Base-by-base conservation (phyloP, 225 moss, liverwort and hornwort genomes). In the Physcomitrium patens region DNA sequence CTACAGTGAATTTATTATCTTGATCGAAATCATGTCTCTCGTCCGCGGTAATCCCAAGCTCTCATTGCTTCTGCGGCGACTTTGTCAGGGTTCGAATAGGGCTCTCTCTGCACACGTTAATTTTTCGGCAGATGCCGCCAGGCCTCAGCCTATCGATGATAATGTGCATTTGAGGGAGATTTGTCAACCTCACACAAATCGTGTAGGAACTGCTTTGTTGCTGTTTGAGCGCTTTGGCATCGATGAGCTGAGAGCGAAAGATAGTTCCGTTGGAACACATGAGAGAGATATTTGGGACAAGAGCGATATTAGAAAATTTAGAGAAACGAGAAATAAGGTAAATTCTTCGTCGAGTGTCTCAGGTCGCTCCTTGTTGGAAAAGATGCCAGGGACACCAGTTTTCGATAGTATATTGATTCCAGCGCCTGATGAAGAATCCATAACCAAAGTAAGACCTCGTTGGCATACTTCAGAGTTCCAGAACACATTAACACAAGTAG, bases 31-130 rank as follows among this genome's bases (percentile, higher is more conserved):
- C 49, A 82, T 78, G 82, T 44, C 73, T 46, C 63, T 78, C 11
- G 44, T 72, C n/a, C 77, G 82, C 19, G 50, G 44, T 20, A 69
- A 63, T 28, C 17, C 19, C 22, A 69, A 70, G 49, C 52, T 78
- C 48, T 64, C 71, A 49, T 50, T 16, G 18, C 55, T 69, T 8
- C 22, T 78, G 37, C 73, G 69, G 65, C 74, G 69, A 9, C 23
- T 77, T 43, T 68, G 53, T 18, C 76, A 60, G 54, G 67, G 60
- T 7, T 41, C 77, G 5, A 62, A 47, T 5, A 75, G 80, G 45
- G 37, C 9, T 18, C 64, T 74, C 2, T 54, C 68, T 63, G 73
- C 56, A 2, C 16, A 54, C 12, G 12, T 28, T 9, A 27, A 56
- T 27, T 49, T n/a, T 24, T 68, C 12, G 62, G 55, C 15, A 61